phyloP scores from a whole-genome alignment of 306 rosid species.

The Pyrus communis region DNA sequence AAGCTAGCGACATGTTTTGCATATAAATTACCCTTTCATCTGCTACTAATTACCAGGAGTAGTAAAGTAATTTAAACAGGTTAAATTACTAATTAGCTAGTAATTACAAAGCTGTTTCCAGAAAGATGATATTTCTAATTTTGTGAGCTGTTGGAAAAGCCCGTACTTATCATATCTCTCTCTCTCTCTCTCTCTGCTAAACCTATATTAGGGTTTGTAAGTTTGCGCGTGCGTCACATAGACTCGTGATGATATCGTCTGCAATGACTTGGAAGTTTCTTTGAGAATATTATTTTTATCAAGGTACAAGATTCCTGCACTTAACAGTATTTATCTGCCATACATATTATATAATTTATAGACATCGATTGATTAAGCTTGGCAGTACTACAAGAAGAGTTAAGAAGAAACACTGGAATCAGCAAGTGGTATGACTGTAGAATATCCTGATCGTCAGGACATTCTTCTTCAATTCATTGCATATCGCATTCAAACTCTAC shows the following conservation, averaged over 20 bases:
- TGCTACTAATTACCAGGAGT: background rate
- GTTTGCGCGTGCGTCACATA: background rate
- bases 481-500: too few species aligned
- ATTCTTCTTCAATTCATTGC: too few species aligned
- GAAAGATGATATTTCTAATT: background rate
- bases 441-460: too few species aligned
- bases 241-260: background rate
- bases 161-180: too few species aligned
- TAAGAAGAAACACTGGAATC: too few species aligned
- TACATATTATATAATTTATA: too few species aligned
- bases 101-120: background rate
- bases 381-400: too few species aligned
- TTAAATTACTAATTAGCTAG: background rate
- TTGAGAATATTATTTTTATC: too few species aligned
- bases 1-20: background rate
- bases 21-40: background rate
- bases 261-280: background rate
- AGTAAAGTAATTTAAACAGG: background rate
- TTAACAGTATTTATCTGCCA: background rate
- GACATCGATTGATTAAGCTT: too few species aligned
- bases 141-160: background rate
- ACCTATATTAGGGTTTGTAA: background rate
- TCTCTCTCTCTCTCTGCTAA: too few species aligned
- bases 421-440: too few species aligned
- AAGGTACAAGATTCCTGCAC: background rate